phyloP scores from a whole-genome alignment of 192 early-diverging fungal genomes.

The Gryganskiella cystojenkinii region DNA sequence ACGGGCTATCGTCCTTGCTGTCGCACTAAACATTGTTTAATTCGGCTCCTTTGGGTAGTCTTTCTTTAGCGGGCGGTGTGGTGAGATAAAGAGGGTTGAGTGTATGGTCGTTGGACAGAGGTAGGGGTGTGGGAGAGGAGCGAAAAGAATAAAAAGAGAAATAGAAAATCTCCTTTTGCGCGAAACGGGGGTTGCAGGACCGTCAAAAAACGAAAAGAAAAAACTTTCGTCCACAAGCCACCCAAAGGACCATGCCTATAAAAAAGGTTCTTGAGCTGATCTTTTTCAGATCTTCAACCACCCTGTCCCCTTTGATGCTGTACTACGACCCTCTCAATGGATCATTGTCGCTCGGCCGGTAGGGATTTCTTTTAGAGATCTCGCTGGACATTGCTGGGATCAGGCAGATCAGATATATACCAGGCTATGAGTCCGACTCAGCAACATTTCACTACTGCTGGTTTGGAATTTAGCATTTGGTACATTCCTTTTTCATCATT shows the following conservation, averaged over 20 bases:
- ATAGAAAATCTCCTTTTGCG: not conserved
- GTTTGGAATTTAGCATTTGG: constrained; percentile 53
- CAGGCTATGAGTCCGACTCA: constrained; percentile 56
- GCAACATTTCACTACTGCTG: constrained; percentile 42
- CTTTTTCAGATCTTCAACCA: constrained; percentile 12
- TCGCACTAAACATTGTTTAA: no score
- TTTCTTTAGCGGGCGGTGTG: no score
- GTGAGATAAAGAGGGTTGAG: no score
- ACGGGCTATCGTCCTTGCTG: no score
- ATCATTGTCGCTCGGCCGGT: constrained; percentile 56
- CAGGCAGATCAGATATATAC: constrained; percentile 39
- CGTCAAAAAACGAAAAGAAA: constrained; percentile 4
- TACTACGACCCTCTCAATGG: constrained; percentile 43
- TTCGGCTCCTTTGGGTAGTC: no score
- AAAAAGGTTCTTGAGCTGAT: not conserved
- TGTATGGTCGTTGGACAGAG: no score
- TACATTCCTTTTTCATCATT: constrained; percentile 8
- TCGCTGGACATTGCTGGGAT: constrained; percentile 49
- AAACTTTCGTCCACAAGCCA: not conserved
- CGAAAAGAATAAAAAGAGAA: not conserved
- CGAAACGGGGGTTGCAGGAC: not conserved
- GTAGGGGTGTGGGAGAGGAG: no score
- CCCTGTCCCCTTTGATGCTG: constrained; percentile 52
- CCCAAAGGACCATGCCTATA: not conserved
- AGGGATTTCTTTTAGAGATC: constrained; percentile 10